Conservation (phyloP, 2,329 filamentous ascomycete genomes). For the Plectosphaerella cucumerina region DNA sequence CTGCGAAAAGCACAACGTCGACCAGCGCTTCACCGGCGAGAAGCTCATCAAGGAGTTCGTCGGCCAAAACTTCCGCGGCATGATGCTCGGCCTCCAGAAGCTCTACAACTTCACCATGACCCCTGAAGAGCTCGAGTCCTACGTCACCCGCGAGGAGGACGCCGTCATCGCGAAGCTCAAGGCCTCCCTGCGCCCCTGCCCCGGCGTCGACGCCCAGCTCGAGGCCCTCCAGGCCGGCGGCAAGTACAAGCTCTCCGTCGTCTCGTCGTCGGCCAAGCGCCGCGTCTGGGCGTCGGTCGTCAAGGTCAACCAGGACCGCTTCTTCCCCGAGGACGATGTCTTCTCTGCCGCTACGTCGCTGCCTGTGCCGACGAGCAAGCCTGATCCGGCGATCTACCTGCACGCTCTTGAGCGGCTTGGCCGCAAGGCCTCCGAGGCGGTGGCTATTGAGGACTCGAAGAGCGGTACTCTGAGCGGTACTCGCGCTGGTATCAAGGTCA, state of each 20-base stretch:
- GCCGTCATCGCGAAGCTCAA: constrained; percentile 78
- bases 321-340: constrained; percentile 70
- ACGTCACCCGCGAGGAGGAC: constrained; percentile 75
- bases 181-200: constrained; percentile 62
- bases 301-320: constrained; percentile 75
- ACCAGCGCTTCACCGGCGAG: constrained; percentile 69
- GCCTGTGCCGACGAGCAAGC: constrained; percentile 78
- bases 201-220: constrained; percentile 64
- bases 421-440: constrained; percentile 64
- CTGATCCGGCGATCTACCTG: constrained; percentile 84
- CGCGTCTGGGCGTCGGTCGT: constrained; percentile 74
- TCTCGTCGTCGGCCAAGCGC: constrained; percentile 74
- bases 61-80: constrained; percentile 91
- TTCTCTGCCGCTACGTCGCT: constrained; percentile 82
- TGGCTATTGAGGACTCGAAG: constrained; percentile 87
- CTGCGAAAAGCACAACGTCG: constrained; percentile 60
- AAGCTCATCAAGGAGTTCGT: constrained; percentile 83
- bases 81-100: constrained; percentile 73
- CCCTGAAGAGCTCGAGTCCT: constrained; percentile 65
- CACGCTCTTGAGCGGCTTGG: constrained; percentile 71
- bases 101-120: constrained; percentile 70
- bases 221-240: constrained; percentile 55
- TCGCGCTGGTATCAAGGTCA: constrained; percentile 72
- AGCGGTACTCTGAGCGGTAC: constrained; percentile 72
- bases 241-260: constrained; percentile 73